Evolutionary conservation across 2,329 filamentous ascomycete species (phyloP).

Genomic region (Alternaria ventricosa): DNA sequence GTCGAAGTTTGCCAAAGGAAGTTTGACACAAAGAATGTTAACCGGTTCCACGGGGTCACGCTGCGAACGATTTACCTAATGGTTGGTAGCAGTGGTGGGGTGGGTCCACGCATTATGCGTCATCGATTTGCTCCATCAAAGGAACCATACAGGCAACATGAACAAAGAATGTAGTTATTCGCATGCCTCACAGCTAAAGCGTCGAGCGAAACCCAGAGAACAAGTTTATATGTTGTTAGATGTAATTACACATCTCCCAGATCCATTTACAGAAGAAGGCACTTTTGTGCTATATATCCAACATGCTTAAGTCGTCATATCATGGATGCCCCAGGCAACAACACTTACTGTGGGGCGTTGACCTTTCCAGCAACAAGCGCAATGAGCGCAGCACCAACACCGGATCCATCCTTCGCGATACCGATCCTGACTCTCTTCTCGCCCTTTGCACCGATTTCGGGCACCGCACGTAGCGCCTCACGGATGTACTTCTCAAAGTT

Average conservation of each 20-base stretch:
- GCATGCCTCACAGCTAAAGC: background rate
- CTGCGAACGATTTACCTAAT: background rate
- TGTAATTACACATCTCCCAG: background rate
- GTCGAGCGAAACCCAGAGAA: background rate
- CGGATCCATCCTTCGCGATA: constrained; percentile 95
- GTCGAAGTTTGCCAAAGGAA: background rate
- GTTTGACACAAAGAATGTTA: background rate
- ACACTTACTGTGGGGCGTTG: constrained; percentile 19
- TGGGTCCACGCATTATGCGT: background rate
- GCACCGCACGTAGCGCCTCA: constrained; percentile 77
- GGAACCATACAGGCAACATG: background rate
- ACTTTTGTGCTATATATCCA: background rate
- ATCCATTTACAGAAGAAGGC: background rate
- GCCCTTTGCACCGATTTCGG: constrained; percentile 77
- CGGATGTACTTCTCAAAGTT: constrained; percentile 88
- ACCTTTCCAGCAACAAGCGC: constrained; percentile 79
- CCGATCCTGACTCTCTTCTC: constrained; percentile 91
- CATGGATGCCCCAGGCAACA: background rate
- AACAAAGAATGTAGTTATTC: background rate
- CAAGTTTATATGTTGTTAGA: background rate
- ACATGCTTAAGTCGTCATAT: background rate
- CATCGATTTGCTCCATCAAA: background rate
- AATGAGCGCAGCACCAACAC: constrained; percentile 93
- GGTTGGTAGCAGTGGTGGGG: background rate
- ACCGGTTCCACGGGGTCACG: background rate